Evolutionary conservation across 2,329 filamentous ascomycete genomes (phyloP), one percentile per base, ranked within the genome.

Genomic region (Lasiodiplodia hormozganensis): DNA sequence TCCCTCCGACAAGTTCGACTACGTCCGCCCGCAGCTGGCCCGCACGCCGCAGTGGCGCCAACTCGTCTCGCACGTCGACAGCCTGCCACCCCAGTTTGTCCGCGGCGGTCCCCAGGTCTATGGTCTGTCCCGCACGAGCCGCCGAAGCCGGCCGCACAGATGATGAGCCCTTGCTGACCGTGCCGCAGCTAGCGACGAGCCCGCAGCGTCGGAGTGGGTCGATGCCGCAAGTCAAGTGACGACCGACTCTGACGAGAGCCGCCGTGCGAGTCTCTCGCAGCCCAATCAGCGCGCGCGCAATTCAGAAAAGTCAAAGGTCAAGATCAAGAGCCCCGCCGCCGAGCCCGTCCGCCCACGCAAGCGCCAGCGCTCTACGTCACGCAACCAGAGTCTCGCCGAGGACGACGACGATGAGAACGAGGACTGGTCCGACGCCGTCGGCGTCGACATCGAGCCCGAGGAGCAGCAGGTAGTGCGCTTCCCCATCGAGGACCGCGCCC

Each of bases 141-240:
- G 43, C 38, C 56, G 66, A 62, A 52, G 36, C 66, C 56, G 56
- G 47, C 49, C 21, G 34, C 57, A 56, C 66, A 53, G 49, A 54
- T 34, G 34, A 47, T 21, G 23, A 31, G 36, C 49, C 34, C 62
- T 36, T 43, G 66, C 66, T 68, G 66, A 62, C 56, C 57, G 57
- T 68, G 66, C 66, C 57, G 49, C 66, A 68, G 66, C 57, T 16
- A 56, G 28, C 40, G 65, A 67, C 53, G 65, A 67, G 65, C 65
- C 51, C 25, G 36, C 51, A 52, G 18, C 52, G 10, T 18, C 51
- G n/a, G 65, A 58, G 51, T 65, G 62, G 62, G 51, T 56, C 62
- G 62, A 65, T 18, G 62, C 7, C 12, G 62, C 51, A 36, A 64
- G 60, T 64, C 60, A 64, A 64, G 60, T 64, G 60, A 64, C 60